Evolutionary conservation across 441 rosid genomes (phyloP).

Genomic region (Adansonia gregorii): DNA sequence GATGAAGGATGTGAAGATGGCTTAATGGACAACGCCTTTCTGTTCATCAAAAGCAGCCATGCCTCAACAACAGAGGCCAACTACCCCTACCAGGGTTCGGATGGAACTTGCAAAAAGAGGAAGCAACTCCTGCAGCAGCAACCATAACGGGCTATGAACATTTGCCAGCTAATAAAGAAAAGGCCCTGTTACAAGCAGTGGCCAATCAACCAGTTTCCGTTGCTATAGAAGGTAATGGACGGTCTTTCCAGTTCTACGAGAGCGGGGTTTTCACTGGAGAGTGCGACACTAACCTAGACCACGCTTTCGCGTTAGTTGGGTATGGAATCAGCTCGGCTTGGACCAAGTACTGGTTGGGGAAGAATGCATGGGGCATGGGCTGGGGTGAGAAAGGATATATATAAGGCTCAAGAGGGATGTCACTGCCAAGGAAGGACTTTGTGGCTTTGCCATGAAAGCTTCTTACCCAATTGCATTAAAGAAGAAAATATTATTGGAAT

Average conservation of each 20-base stretch:
- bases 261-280: constrained; percentile 23
- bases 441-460: constrained; percentile 29
- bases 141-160: constrained; percentile 31
- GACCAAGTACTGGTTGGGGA: constrained; percentile 24
- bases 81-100: constrained; percentile 28
- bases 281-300: constrained; percentile 21
- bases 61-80: constrained; percentile 32
- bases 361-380: constrained; percentile 23
- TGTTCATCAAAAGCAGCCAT: constrained; percentile 30
- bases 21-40: constrained; percentile 31
- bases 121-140: constrained; percentile 18
- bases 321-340: constrained; percentile 11
- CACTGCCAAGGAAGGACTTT: constrained; percentile 9
- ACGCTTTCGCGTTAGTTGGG: constrained; percentile 21
- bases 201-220: constrained; percentile 24
- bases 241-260: constrained; percentile 24
- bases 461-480: constrained; percentile 26
- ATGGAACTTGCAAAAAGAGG: constrained; percentile 21
- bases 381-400: constrained; percentile 30
- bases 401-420: constrained; percentile 25
- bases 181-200: constrained; percentile 16
- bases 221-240: constrained; percentile 27
- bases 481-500: not conserved
- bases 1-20: constrained; percentile 39
- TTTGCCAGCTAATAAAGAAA: constrained; percentile 23